Conservation (phyloP, 2,329 filamentous ascomycete genomes). For the Tolypocladium cylindrosporum region DNA sequence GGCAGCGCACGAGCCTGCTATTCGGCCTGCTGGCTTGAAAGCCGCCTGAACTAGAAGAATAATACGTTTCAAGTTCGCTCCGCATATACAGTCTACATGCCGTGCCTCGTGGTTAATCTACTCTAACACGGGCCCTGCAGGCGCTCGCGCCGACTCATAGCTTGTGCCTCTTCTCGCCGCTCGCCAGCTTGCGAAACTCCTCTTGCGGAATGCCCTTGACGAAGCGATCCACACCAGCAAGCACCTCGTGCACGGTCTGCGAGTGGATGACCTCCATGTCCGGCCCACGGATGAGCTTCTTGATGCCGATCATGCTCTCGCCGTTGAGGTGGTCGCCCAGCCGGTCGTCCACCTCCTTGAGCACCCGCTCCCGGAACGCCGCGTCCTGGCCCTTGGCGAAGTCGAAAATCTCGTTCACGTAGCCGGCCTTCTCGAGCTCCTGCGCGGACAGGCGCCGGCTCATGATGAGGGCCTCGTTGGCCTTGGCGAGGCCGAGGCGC, state of each 20-base stretch:
- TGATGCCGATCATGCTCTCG: constrained; percentile 73
- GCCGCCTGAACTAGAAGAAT: not conserved
- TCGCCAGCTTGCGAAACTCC: constrained; percentile 78
- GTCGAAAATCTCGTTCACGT: constrained; percentile 74
- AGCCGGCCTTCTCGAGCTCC: constrained; percentile 68
- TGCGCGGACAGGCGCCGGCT: constrained; percentile 64
- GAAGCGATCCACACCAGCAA: constrained; percentile 76
- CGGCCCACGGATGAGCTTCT: constrained; percentile 68
- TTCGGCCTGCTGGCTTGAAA: constrained; percentile 63
- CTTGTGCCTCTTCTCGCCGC: constrained; percentile 90
- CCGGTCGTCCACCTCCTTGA: constrained; percentile 71
- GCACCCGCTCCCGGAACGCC: constrained; percentile 60
- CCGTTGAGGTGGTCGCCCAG: constrained; percentile 72
- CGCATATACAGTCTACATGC: not conserved
- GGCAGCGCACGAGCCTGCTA: constrained; percentile 70
- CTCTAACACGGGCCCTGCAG: not conserved
- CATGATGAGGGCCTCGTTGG: constrained; percentile 91
- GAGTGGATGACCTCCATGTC: constrained; percentile 63
- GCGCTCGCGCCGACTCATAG: constrained; percentile 37
- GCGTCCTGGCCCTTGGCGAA: constrained; percentile 50
- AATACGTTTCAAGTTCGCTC: not conserved
- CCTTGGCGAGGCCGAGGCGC: constrained; percentile 68
- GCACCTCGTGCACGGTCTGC: constrained; percentile 76
- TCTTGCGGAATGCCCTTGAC: constrained; percentile 71
- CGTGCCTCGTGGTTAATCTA: not conserved